Percentiles rank a stretch among this genome's conserved stretches.
Conservation (phyloP, 192 early-diverging fungal genomes). For the Backusella westeae region DNA sequence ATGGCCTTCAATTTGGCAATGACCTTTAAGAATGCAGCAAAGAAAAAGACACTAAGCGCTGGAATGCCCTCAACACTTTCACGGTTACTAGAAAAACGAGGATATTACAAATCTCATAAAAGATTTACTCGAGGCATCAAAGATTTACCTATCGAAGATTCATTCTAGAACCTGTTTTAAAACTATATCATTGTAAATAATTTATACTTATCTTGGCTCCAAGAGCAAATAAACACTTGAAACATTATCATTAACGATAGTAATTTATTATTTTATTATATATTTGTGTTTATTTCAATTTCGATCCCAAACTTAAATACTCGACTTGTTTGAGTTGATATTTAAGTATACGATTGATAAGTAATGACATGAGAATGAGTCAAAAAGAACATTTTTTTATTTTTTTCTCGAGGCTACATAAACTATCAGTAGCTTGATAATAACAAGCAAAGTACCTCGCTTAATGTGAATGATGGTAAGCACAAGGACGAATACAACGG, state of each 20-base stretch:
- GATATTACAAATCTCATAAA: not conserved
- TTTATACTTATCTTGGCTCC: not conserved
- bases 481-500: not conserved
- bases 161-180: not conserved
- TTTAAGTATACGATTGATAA: too few relatives aligned
- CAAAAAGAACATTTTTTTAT: too few relatives aligned
- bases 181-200: not conserved
- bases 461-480: not conserved
- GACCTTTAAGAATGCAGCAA: not conserved
- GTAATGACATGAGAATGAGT: too few relatives aligned
- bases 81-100: not conserved
- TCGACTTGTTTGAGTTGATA: too few relatives aligned
- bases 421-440: not conserved
- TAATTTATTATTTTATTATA: too few relatives aligned
- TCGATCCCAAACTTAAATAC: too few relatives aligned
- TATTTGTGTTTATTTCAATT: too few relatives aligned
- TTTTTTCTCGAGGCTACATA: too few relatives aligned
- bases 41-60: not conserved
- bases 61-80: not conserved
- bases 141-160: not conserved
- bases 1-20: slow-evolving; percentile 1
- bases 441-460: not conserved
- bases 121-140: not conserved
- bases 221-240: not conserved
- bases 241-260: not conserved